Percentiles rank a stretch among this genome's conserved stretches.
phyloP scores from a whole-genome alignment of 768 basidiomycete species.

The Auriscalpium orientale region DNA sequence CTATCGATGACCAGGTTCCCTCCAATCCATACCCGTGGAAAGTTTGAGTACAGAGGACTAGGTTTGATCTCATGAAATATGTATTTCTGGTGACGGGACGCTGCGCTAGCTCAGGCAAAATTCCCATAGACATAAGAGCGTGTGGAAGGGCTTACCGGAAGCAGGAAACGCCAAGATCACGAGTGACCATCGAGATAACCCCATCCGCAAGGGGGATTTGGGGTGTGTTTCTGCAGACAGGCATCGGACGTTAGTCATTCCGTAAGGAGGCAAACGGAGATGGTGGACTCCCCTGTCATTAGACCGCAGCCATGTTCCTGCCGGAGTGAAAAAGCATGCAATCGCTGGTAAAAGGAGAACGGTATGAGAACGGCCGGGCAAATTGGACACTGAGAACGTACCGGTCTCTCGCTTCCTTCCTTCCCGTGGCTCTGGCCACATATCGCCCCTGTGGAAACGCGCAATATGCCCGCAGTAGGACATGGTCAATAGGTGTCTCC shows the following conservation, averaged over 20 bases:
- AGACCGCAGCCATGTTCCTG: no score
- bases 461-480: background rate
- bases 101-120: background rate
- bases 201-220: no score
- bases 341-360: no score
- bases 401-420: no score
- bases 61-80: background rate
- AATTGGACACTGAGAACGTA: no score
- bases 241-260: no score
- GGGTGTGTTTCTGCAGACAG: no score
- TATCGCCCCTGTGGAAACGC: background rate
- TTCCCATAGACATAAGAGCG: background rate
- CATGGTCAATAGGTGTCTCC: background rate
- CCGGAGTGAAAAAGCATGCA: no score
- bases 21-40: background rate
- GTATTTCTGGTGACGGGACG: background rate
- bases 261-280: no score
- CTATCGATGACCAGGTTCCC: background rate
- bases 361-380: no score
- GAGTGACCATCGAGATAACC: background rate
- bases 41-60: background rate
- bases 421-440: no score
- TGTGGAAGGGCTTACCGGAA: background rate
- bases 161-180: background rate
- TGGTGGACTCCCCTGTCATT: no score